Evolutionary conservation across 768 basidiomycete genomes (phyloP), one percentile per base, ranked within the genome.

Genomic region (Dacryopinax spathularia): DNA sequence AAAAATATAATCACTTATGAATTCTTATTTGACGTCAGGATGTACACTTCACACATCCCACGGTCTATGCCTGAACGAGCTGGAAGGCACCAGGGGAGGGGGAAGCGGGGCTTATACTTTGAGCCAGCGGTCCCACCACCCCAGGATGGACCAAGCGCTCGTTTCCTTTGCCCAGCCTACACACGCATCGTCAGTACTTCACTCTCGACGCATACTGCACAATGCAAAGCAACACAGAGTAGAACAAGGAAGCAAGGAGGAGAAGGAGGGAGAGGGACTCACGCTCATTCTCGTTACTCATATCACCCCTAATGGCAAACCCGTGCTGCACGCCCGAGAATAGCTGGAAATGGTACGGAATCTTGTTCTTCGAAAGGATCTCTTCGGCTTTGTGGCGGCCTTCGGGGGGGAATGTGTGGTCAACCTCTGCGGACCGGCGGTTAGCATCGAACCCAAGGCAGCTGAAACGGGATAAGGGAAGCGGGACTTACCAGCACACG

Each of bases 401-500:
- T 29, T 56, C 48, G 29, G 48, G 5, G 7, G 48, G 13, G 48
- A 56, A 56, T 10, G 48, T 56, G 29, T 56, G 48, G 48, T 56
- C 48, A 20, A 56, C 31, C 20, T 56, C 48, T 56, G 48, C 48
- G 7, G n/a, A n/a, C n/a, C n/a, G n/a, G n/a, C n/a, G n/a, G n/a
- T n/a, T n/a, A 56, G 25, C 13, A 31, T 44, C 2, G 48, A n/a
- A n/a, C n/a, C 31, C 48, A 56, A 29, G 36, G 48, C 25, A 5
- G 15, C 7, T 6, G 20, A 3, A 29, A 9, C 13, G 29, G 31
- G 25, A 3, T 9, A 7, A 29, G 48, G 10, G 9, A 15, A 9
- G 5, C 5, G 39, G 7, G 18, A 56, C 25, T 6, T 56, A 27
- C 48, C 66, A 33, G 66, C 35, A 43, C 66, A 67, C 2, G 66